These are phyloP conservation scores for Thielaviopsis populi DNA, from an alignment of 2,329 filamentous ascomycete species.

Conservation along the genomic window DNA sequence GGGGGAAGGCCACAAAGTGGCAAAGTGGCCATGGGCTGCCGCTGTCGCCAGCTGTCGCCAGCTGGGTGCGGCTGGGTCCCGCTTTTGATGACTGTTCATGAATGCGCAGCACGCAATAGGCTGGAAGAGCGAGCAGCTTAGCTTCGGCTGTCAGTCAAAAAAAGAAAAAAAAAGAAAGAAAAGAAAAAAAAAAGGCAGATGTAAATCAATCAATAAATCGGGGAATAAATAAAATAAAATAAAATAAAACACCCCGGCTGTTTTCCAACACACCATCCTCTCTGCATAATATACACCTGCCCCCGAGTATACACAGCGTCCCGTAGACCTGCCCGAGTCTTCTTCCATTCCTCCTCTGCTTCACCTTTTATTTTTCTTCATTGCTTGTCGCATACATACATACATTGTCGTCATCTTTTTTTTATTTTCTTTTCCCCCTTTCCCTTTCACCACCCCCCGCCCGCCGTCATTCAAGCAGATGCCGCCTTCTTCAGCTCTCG, in stretches of 20 bases:
- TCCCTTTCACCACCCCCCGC: neutral
- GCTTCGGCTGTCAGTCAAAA: neutral
- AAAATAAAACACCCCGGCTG: no score
- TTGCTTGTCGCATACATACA: neutral
- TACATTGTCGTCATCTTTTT: slow-evolving; percentile 8
- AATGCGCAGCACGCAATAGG: slow-evolving; percentile 16
- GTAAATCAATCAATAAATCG: neutral
- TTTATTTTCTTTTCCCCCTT: slow-evolving; percentile 14
- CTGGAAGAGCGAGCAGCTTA: neutral
- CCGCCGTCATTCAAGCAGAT: slow-evolving; percentile 4
- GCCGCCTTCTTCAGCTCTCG: slow-evolving; percentile 30
- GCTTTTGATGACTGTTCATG: slow-evolving; percentile 14
- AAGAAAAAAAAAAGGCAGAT: neutral
- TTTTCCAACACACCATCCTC: no score
- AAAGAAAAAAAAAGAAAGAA: no score
- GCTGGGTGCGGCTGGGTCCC: slow-evolving; percentile 1
- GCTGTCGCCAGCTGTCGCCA: neutral
- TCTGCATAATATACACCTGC: no score
- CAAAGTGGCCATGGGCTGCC: neutral
- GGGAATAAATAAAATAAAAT: neutral
- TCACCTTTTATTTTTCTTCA: no score
- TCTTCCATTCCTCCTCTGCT: no score
- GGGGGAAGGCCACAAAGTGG: neutral
- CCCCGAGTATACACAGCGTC: no score
- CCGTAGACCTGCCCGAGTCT: no score